A percentile compares a stretch with the other conserved stretches of the same genome.
These are phyloP conservation scores for Tetraselmis chui DNA, from an alignment of 139 green algal genomes.

Conservation along the genomic window DNA sequence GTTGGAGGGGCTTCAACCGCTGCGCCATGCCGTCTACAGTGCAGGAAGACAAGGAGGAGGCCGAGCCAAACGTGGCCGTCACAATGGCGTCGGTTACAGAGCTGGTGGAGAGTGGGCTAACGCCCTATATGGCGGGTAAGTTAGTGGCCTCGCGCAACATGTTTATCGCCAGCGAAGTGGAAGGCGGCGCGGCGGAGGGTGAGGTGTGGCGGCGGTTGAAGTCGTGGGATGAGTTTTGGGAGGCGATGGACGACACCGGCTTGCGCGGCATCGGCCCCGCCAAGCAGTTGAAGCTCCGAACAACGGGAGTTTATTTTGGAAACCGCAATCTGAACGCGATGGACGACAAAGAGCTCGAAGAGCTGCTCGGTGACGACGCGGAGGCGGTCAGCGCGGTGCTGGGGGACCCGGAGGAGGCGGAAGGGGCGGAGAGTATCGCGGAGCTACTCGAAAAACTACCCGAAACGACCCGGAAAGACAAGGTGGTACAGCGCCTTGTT, in stretches of 20 bases:
- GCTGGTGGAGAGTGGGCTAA: neutral
- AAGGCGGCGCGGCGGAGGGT: neutral
- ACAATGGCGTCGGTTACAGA: neutral
- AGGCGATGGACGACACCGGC: neutral
- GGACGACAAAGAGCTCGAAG: neutral
- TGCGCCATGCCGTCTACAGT: no score
- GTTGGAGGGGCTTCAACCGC: no score
- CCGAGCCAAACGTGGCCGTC: no score
- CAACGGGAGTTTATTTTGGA: neutral
- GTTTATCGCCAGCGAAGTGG: neutral
- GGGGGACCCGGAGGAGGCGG: neutral
- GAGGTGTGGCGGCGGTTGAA: neutral
- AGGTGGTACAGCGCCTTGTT: neutral
- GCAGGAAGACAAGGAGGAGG: no score
- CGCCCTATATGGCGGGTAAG: neutral
- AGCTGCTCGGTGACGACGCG: neutral
- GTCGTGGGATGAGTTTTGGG: neutral
- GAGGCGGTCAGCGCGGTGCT: neutral
- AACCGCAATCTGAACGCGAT: neutral
- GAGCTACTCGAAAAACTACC: neutral
- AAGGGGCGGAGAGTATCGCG: neutral
- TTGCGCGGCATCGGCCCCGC: neutral
- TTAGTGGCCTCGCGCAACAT: neutral
- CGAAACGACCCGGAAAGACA: neutral
- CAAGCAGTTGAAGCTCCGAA: neutral